These are phyloP conservation scores for Sonneratia alba DNA, from an alignment of 345 rosid species.

Conservation along the genomic window DNA sequence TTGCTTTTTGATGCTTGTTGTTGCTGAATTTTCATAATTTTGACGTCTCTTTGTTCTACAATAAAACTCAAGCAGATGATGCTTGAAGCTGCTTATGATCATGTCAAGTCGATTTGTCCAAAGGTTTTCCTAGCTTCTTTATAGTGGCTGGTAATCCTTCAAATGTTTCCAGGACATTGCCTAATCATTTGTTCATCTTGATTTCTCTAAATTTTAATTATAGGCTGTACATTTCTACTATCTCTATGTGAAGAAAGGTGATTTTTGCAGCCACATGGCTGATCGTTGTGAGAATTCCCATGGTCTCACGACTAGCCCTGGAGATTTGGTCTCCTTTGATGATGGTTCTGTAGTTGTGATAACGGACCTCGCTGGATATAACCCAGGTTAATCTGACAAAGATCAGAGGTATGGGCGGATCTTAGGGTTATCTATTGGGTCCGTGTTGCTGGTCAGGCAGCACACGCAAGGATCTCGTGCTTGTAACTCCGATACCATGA, in stretches of 20 bases:
- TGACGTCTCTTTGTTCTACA: conserved; percentile 12
- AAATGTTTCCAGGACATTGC: background rate
- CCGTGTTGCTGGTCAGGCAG: conserved; percentile 53
- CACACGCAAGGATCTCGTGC: conserved; percentile 65
- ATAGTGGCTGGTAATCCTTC: conserved; percentile 66
- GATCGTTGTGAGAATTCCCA: conserved; percentile 22
- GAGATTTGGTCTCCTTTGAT: conserved; percentile 52
- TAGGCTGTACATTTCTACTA: conserved; percentile 85
- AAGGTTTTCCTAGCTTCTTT: conserved; percentile 80
- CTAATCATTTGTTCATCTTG: background rate
- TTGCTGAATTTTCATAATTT: background rate
- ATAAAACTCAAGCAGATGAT: conserved; percentile 77
- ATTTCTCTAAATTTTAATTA: conserved; percentile 5
- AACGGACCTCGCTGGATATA: conserved; percentile 78
- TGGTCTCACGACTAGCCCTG: conserved; percentile 10
- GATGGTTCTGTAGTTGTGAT: conserved; percentile 74
- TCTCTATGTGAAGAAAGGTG: conserved; percentile 29
- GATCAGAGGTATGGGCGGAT: conserved; percentile 53
- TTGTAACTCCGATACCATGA: conserved; percentile 51
- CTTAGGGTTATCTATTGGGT: conserved; percentile 55
- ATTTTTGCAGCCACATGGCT: conserved; percentile 12
- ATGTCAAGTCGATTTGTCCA: conserved; percentile 74
- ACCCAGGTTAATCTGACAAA: conserved; percentile 23
- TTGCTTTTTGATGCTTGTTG: background rate
- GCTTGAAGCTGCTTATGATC: conserved; percentile 68